A percentile compares a stretch with the other conserved stretches of the same genome.
These are phyloP conservation scores for Boletus speciosus DNA, from an alignment of 768 basidiomycete genomes.

Conservation along the genomic window DNA sequence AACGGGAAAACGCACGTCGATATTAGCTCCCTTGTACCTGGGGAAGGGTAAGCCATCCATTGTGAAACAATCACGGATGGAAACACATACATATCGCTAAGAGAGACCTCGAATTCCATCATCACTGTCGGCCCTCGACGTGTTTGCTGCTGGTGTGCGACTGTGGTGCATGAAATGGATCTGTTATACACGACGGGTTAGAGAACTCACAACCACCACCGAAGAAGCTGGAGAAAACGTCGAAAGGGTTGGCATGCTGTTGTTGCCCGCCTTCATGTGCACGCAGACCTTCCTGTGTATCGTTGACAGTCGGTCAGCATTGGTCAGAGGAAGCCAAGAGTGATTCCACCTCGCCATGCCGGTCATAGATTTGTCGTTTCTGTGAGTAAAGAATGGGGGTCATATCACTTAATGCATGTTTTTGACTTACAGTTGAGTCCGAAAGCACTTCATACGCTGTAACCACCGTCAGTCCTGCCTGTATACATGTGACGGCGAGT, in stretches of 20 bases:
- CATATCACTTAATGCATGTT: neutral
- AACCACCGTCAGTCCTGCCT: conserved; percentile 6
- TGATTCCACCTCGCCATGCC: conserved; percentile 73
- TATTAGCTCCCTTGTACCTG: conserved; percentile 80
- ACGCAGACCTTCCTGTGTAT: conserved; percentile 76
- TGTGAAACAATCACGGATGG: neutral
- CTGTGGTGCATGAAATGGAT: conserved; percentile 5
- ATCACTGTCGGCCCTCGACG: conserved; percentile 74
- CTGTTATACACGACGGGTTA: too few species aligned
- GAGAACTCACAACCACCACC: conserved; percentile 65
- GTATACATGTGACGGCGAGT: neutral
- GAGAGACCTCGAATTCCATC: conserved; percentile 79
- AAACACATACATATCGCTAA: conserved; percentile 72
- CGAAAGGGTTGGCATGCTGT: conserved; percentile 80
- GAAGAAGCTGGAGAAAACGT: conserved; percentile 92
- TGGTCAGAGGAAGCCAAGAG: neutral
- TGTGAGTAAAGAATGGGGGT: conserved; percentile 29
- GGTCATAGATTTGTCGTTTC: conserved; percentile 94
- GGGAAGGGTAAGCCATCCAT: conserved; percentile 4
- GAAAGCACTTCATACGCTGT: conserved; percentile 94
- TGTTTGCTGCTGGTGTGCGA: conserved; percentile 50
- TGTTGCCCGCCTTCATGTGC: conserved; percentile 86
- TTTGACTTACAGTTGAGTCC: conserved; percentile 60
- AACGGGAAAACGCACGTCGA: conserved; percentile 57
- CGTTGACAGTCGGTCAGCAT: conserved; percentile 11